Base-by-base conservation (phyloP, 805 yeast genomes). In the Wickerhamiella musiphila region DNA sequence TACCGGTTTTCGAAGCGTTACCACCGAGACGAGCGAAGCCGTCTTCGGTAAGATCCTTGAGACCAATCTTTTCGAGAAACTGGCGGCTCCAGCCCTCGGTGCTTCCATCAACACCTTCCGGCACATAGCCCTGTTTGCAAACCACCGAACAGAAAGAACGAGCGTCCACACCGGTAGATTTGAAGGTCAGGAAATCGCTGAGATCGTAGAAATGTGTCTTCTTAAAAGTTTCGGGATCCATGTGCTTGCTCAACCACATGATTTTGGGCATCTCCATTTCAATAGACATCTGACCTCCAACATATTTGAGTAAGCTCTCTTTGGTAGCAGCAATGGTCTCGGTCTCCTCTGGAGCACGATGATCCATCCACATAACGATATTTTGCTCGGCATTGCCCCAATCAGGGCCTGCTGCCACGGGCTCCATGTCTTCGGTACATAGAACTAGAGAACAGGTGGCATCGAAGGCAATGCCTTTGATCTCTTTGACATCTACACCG, bases 261-360 rank as follows among this genome's bases (percentile, higher is more conserved):
- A 82, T 83, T 57, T 90, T 90, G 39, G 98, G 98, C 42, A 90
- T 65, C 52, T 90, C 96, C 96, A 90, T 90, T 56, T 86, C 98
- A 48, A 90, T 78, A 31, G 95, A 83, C 95, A 90, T 86, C 46
- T 73, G 75, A 13, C 96, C 96, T 37, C 98, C 98, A 13, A 90
- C 96, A 52, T 81, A 90, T 52, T 79, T 77, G 48, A 90, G 64
- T 36, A 79, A 70, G 48, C 68, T 70, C 49, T 82, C 92, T 22
- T 67, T 66, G 0, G 94, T 77, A 26, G 74, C 69, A 55, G 86
- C 86, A 52, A 90, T 83, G 35, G 61, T 68, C 35, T 70, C 60
- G 10, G 94, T 83, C 51, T 86, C 94, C 6, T 62, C 60, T 11
- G 65, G 73, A 0, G 96, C 95, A 41, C 98, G 68, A 55, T 90